Percentiles rank a stretch among this genome's conserved stretches.
Conservation (phyloP, 192 early-diverging fungal species). For the Dissophora ornata region DNA sequence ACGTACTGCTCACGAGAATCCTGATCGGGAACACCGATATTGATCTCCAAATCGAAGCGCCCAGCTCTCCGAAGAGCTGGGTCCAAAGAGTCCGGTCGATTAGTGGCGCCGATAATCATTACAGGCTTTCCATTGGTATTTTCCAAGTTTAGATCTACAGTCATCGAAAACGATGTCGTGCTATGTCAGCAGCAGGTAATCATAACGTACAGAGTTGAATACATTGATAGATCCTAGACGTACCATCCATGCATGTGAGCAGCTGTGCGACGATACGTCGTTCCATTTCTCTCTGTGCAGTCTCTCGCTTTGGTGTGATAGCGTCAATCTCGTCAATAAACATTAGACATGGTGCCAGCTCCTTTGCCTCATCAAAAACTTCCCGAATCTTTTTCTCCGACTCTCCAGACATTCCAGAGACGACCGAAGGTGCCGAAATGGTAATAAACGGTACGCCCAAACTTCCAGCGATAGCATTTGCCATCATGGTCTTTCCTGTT, state of each 20-base stretch:
- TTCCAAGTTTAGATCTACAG: slow-evolving; percentile 85
- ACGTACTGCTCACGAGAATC: slow-evolving; percentile 80
- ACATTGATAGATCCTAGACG: slow-evolving; percentile 6
- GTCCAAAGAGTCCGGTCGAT: slow-evolving; percentile 98
- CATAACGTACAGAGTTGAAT: too few relatives aligned
- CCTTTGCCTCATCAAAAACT: slow-evolving; percentile 95
- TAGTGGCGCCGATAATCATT: slow-evolving; percentile 99
- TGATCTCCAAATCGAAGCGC: slow-evolving; percentile 96
- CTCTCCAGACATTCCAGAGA: slow-evolving; percentile 98
- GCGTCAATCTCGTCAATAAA: slow-evolving; percentile 99
- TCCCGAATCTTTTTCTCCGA: slow-evolving; percentile 98
- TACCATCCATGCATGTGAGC: slow-evolving; percentile 95
- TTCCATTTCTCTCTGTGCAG: slow-evolving; percentile 95
- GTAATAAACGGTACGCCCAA: slow-evolving; percentile 90
- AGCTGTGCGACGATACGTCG: slow-evolving; percentile 96
- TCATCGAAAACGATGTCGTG: too few relatives aligned
- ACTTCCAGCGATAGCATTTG: slow-evolving; percentile 97
- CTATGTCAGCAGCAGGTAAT: too few relatives aligned
- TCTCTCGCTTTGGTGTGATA: slow-evolving; percentile 91
- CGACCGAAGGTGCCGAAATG: slow-evolving; percentile 93
- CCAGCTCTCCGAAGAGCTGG: slow-evolving; percentile 95
- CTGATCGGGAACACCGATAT: slow-evolving; percentile 96
- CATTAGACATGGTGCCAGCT: slow-evolving; percentile 87
- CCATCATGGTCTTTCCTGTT: slow-evolving; percentile 95
- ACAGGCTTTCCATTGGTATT: slow-evolving; percentile 91